These are phyloP conservation scores for Leavenworthia alabamica DNA, from an alignment of 345 rosid species.

Conservation along the genomic window DNA sequence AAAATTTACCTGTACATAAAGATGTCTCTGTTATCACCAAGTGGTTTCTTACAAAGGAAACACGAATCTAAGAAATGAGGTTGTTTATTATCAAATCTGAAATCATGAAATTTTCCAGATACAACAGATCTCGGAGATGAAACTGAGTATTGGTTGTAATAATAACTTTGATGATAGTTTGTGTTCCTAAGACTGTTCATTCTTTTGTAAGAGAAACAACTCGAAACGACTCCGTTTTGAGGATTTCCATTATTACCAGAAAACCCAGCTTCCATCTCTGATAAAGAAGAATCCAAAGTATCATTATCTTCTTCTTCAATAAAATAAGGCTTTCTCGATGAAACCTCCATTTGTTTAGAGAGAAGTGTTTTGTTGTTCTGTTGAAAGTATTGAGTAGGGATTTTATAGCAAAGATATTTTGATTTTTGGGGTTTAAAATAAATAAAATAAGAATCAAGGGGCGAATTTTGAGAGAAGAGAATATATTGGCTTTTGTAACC, in stretches of 20 bases:
- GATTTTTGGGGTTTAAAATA: conserved; percentile 7
- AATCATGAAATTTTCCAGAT: conserved; percentile 50
- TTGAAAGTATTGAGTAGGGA: conserved; percentile 23
- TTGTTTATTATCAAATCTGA: conserved; percentile 52
- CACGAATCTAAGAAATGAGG: conserved; percentile 71
- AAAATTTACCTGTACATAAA: conserved; percentile 79
- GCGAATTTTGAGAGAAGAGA: conserved; percentile 35
- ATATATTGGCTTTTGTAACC: conserved; percentile 42
- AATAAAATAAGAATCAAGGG: conserved; percentile 26
- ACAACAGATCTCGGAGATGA: conserved; percentile 52
- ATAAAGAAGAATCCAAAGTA: conserved; percentile 50
- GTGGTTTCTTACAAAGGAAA: conserved; percentile 59
- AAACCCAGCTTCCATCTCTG: conserved; percentile 60
- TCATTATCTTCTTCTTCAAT: conserved; percentile 43
- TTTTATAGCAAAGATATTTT: conserved; percentile 31
- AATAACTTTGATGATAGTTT: conserved; percentile 11
- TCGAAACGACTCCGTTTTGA: conserved; percentile 28
- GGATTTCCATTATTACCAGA: conserved; percentile 20
- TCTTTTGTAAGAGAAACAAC: conserved; percentile 35
- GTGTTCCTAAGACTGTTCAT: conserved; percentile 40
- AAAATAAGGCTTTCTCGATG: conserved; percentile 41
- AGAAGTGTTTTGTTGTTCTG: neutral
- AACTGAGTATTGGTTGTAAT: conserved; percentile 24
- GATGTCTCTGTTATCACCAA: conserved; percentile 67
- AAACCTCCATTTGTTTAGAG: conserved; percentile 31